These are phyloP conservation scores for Dalbergia cultrata DNA, from an alignment of 306 rosid species.

Conservation along the genomic window DNA sequence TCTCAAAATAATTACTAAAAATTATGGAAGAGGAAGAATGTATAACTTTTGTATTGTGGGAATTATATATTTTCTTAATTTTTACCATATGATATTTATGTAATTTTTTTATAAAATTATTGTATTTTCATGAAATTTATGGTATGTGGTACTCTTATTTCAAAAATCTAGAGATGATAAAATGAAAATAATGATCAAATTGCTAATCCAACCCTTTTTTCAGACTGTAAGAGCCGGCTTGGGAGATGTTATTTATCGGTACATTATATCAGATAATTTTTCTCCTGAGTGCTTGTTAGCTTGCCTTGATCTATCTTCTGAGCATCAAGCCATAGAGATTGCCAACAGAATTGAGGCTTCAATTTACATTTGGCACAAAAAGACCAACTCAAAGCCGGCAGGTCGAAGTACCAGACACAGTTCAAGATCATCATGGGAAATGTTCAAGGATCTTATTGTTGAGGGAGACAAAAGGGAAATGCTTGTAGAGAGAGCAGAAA, in stretches of 20 bases:
- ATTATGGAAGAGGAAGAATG: too few species aligned
- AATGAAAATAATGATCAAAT: background rate
- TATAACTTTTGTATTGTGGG: too few species aligned
- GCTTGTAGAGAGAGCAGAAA: slow-evolving; percentile 85
- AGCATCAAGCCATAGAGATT: slow-evolving; percentile 88
- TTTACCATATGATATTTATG: too few species aligned
- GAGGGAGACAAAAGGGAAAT: slow-evolving; percentile 83
- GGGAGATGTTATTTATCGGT: slow-evolving; percentile 81
- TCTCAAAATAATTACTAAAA: too few species aligned
- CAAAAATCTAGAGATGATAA: slow-evolving; percentile 2
- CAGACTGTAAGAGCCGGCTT: slow-evolving; percentile 86
- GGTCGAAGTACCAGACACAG: slow-evolving; percentile 47
- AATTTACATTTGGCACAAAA: slow-evolving; percentile 70
- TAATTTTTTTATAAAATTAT: too few species aligned
- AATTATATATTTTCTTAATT: too few species aligned
- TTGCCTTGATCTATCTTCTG: slow-evolving; percentile 84
- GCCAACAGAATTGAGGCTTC: slow-evolving; percentile 87
- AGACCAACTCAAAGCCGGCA: slow-evolving; percentile 59
- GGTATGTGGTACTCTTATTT: background rate
- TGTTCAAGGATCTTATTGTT: slow-evolving; percentile 88
- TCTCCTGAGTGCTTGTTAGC: slow-evolving; percentile 73
- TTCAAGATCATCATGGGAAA: slow-evolving; percentile 91
- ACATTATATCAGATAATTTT: slow-evolving; percentile 77
- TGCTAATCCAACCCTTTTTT: slow-evolving; percentile 49
- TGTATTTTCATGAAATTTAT: too few species aligned